phyloP scores from a whole-genome alignment of 768 basidiomycete genomes.

The Russula vinacea region DNA sequence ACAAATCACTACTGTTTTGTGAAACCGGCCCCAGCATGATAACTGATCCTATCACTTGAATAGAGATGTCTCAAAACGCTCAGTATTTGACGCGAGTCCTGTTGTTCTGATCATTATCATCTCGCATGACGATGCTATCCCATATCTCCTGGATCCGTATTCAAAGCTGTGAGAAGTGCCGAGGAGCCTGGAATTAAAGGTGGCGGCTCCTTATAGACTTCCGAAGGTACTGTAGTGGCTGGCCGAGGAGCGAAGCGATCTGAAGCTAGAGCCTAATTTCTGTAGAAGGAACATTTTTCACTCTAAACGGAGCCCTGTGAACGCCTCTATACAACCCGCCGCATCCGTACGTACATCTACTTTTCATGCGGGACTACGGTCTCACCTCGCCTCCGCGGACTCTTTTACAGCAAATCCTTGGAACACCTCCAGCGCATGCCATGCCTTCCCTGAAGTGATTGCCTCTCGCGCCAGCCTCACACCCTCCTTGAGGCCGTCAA shows the following conservation, averaged over 20 bases:
- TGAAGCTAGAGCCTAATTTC: too few relatives aligned
- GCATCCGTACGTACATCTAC: too few relatives aligned
- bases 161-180: too few relatives aligned
- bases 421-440: slow-evolving; percentile 25
- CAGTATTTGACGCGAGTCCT: background rate
- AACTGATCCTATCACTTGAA: too few relatives aligned
- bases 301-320: background rate
- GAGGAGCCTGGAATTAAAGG: too few relatives aligned
- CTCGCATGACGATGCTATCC: background rate
- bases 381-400: slow-evolving; percentile 5
- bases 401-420: slow-evolving; percentile 17
- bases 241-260: too few relatives aligned
- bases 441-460: slow-evolving; percentile 54
- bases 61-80: background rate
- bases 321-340: background rate
- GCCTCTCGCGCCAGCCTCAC: slow-evolving; percentile 63
- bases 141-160: background rate
- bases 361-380: background rate
- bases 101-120: background rate
- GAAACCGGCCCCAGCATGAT: too few relatives aligned
- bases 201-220: too few relatives aligned
- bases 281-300: background rate
- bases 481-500: slow-evolving; percentile 65
- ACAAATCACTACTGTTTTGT: too few relatives aligned
- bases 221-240: too few relatives aligned